Evolutionary conservation across 176 grass and related monocot genomes (phyloP), one percentile per base, ranked within the genome.

Genomic region (Carex pumila): DNA sequence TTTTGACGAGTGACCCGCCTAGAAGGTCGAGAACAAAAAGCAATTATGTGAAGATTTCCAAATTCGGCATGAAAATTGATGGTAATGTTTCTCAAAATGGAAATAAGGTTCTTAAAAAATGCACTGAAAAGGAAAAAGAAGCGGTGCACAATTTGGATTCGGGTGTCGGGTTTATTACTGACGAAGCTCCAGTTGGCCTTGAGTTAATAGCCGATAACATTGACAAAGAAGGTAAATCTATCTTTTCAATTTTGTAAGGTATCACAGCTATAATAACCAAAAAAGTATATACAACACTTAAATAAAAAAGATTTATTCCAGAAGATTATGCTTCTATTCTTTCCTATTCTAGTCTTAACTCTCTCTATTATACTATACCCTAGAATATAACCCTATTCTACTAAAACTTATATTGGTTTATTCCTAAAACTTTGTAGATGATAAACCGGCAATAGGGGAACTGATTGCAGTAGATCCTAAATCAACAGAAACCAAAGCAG

Each of bases 391-490:
- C 43, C 43, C 43, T 45, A 45, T 45, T 45, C 43, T 45, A 45
- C 43, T 8, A 6, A 37, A 65, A 10, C 25, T 80, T 36, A 61
- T 25, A 61, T 80, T 36, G n/a, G 30, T 30, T 87, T 69, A 81
- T 91, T 89, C 68, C 53, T 81, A 56, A 88, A 88, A 86, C 88
- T 74, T 74, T 76, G 85, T 50, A 89, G 69, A 61, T 70, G 83
- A 86, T 91, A 80, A 63, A 79, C 8, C 52, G 47, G 70, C 87
- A n/a, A 6, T 73, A 85, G 64, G 50, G 79, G 50, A 85, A 11
- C 73, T 60, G 81, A 65, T 82, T 60, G 52, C 65, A 85, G 55
- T 83, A 62, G 50, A 49, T 50, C 15, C 13, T 19, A 75, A 25
- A 57, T 73, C 84, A 88, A 79, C 82, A 79, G 70, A 85, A 55